Evolutionary conservation across 2,329 filamentous ascomycete species (phyloP).

Genomic region (Zymoseptoria passerinii): DNA sequence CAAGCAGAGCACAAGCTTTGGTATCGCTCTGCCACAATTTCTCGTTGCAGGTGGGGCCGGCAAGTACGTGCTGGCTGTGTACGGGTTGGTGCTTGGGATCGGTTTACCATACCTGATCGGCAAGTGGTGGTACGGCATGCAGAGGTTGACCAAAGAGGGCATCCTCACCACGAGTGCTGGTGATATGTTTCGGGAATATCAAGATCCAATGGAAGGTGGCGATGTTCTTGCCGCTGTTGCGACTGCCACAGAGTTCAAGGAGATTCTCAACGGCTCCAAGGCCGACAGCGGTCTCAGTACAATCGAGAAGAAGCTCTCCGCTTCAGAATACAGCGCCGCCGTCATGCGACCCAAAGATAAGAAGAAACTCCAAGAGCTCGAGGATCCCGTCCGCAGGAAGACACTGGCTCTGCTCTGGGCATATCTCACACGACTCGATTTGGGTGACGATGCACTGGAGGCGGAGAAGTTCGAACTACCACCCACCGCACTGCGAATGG

Average conservation of each 20-base stretch:
- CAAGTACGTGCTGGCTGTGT: conserved; percentile 88
- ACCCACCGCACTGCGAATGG: conserved; percentile 75
- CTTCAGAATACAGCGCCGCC: conserved; percentile 45
- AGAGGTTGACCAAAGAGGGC: conserved; percentile 85
- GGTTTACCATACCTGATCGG: conserved; percentile 88
- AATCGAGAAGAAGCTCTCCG: conserved; percentile 67
- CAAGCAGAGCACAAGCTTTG: conserved; percentile 96
- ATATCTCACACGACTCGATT: conserved; percentile 79
- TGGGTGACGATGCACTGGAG: conserved; percentile 69
- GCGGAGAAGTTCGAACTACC: conserved; percentile 84
- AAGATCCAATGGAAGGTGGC: conserved; percentile 71
- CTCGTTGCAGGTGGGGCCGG: conserved; percentile 89
- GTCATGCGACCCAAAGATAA: conserved; percentile 67
- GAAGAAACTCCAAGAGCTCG: conserved; percentile 67
- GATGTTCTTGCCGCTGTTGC: conserved; percentile 75
- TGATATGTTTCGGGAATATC: conserved; percentile 87
- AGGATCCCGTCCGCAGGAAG: conserved; percentile 74
- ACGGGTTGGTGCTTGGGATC: conserved; percentile 79
- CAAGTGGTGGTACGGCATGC: conserved; percentile 98
- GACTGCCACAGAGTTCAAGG: conserved; percentile 75
- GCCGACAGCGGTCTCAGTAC: conserved; percentile 73
- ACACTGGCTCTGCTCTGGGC: conserved; percentile 87
- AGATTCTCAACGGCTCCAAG: conserved; percentile 66
- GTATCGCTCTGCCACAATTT: conserved; percentile 88
- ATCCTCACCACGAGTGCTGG: conserved; percentile 89